Evolutionary conservation across 176 grass and related monocot genomes (phyloP).

Genomic region (Guadua angustifolia): DNA sequence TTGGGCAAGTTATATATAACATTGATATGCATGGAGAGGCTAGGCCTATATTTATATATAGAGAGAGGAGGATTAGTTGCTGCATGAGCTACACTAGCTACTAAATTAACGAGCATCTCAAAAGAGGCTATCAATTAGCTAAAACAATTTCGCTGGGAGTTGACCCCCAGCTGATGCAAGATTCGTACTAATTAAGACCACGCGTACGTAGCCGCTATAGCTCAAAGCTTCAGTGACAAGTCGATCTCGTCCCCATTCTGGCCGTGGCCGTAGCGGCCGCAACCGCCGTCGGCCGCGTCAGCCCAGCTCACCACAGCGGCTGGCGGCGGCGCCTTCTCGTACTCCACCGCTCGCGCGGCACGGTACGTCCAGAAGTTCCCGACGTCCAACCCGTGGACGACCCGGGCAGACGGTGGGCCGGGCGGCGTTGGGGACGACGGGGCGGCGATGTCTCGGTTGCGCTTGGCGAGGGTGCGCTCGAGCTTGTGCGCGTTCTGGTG

Average conservation of each 20-base stretch:
- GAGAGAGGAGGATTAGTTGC: background rate
- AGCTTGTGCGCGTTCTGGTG: constrained; percentile 99
- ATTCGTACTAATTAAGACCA: background rate
- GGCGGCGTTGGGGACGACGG: background rate
- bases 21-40: background rate
- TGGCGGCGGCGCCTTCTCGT: background rate
- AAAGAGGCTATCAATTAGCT: background rate
- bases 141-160: background rate
- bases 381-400: background rate
- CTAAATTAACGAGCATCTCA: background rate
- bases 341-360: background rate
- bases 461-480: constrained; percentile 83
- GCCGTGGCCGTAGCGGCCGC: background rate
- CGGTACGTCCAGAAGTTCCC: background rate
- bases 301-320: background rate
- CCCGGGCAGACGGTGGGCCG: background rate
- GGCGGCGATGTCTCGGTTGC: constrained; percentile 39
- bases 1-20: background rate
- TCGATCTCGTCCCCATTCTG: constrained; percentile 47
- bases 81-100: background rate
- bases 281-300: background rate
- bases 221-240: constrained; percentile 61
- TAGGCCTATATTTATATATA: background rate
- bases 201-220: constrained; percentile 28
- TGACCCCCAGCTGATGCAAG: background rate